phyloP scores from a whole-genome alignment of 2,329 filamentous ascomycete species.

The Xylariaceae sp. region DNA sequence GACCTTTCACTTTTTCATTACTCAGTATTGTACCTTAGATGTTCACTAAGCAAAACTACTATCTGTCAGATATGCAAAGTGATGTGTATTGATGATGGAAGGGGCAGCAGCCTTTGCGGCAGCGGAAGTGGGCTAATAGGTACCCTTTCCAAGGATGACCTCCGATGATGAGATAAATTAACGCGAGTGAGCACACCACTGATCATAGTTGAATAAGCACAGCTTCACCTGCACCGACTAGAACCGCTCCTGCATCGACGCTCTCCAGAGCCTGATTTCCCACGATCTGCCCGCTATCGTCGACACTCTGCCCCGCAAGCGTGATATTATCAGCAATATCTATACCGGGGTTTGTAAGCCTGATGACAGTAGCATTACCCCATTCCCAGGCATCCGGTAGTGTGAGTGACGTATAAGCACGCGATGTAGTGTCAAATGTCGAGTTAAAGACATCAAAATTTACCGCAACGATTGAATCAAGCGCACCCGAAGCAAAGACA shows the following conservation, averaged over 20 bases:
- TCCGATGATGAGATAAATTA: too few species aligned
- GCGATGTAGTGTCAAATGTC: not conserved
- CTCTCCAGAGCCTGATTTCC: not conserved
- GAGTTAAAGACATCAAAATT: slow-evolving; percentile 7
- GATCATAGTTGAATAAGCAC: slow-evolving; percentile 4
- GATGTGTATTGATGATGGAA: too few species aligned
- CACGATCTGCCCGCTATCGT: slow-evolving; percentile 1
- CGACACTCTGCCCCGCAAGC: slow-evolving; percentile 2
- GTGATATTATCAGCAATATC: slow-evolving; percentile 6
- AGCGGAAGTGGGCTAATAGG: too few species aligned
- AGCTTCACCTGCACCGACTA: slow-evolving; percentile 5
- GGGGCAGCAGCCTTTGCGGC: too few species aligned
- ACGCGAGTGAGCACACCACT: too few species aligned
- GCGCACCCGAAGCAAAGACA: not conserved
- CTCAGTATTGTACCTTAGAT: too few species aligned
- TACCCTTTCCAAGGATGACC: too few species aligned
- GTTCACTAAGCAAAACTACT: too few species aligned
- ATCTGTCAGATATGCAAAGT: too few species aligned
- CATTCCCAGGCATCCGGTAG: not conserved
- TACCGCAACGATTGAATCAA: slow-evolving; percentile 5
- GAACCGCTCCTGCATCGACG: not conserved
- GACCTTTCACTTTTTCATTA: too few species aligned
- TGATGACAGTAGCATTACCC: not conserved
- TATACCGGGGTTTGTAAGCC: slow-evolving; percentile 3
- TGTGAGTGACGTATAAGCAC: slow-evolving; percentile 2